A percentile compares a stretch with the other conserved stretches of the same genome.
Evolutionary conservation across 2,329 filamentous ascomycete genomes (phyloP).

Genomic region (Dryadomyces quercivorus): DNA sequence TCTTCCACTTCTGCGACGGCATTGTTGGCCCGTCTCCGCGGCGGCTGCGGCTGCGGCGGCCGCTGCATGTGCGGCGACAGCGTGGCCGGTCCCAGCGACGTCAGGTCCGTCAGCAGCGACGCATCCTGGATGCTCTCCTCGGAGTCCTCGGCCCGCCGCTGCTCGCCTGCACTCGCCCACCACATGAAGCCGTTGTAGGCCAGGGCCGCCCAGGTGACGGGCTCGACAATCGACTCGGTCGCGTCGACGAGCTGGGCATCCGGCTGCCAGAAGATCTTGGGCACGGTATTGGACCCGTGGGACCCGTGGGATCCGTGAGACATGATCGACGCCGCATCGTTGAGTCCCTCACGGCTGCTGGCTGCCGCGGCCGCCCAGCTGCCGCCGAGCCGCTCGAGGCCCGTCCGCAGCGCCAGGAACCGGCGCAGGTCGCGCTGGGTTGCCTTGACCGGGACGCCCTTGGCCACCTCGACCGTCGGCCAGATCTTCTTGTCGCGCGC

Average conservation of each 20-base stretch:
- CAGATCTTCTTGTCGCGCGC: conserved; percentile 45
- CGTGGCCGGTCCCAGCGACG: conserved; percentile 25
- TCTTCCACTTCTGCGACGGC: not conserved
- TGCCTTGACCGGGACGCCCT: conserved; percentile 59
- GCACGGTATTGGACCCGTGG: not conserved
- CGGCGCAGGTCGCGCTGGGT: conserved; percentile 83
- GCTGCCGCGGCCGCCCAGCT: conserved; percentile 11
- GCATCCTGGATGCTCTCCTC: conserved; percentile 45
- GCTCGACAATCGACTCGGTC: conserved; percentile 47
- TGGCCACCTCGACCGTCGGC: conserved; percentile 60
- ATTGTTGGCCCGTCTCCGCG: conserved; percentile 11
- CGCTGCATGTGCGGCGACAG: not conserved
- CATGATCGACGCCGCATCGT: not conserved
- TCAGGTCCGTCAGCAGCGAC: conserved; percentile 34
- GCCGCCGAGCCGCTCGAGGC: conserved; percentile 36
- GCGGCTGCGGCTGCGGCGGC: not conserved
- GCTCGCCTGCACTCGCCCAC: conserved; percentile 78
- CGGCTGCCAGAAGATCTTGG: conserved; percentile 10
- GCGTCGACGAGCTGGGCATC: conserved; percentile 31
- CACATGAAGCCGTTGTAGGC: conserved; percentile 79
- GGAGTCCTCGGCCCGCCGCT: conserved; percentile 46
- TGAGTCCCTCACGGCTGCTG: not conserved
- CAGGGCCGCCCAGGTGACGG: conserved; percentile 56
- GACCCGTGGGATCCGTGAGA: not conserved
- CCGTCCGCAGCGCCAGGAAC: conserved; percentile 56